phyloP scores from a whole-genome alignment of 2,329 filamentous ascomycete species.

The Aspergillus arachidicola region DNA sequence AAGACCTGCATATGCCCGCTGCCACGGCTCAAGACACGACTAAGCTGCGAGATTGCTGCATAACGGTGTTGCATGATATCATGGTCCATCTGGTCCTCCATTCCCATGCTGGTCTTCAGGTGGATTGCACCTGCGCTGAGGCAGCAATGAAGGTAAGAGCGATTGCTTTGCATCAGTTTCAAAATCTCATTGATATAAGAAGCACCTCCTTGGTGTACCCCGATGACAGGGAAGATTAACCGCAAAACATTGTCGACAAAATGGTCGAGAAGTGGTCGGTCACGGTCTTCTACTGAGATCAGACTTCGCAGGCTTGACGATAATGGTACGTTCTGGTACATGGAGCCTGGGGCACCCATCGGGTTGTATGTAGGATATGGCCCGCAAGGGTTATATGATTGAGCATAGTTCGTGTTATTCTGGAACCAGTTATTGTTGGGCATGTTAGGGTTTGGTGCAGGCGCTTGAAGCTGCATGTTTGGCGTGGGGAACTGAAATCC shows the following conservation, averaged over 20 bases:
- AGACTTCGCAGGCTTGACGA: too few relatives aligned
- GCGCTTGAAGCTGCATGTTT: too few relatives aligned
- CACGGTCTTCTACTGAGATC: too few relatives aligned
- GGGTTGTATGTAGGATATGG: too few relatives aligned
- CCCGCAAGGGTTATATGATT: too few relatives aligned
- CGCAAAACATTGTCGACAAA: constrained; percentile 85
- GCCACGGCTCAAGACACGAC: constrained; percentile 75
- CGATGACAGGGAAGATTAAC: constrained; percentile 28
- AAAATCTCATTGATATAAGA: constrained; percentile 1
- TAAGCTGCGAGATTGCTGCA: constrained; percentile 81
- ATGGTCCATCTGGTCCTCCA: constrained; percentile 16
- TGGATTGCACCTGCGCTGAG: constrained; percentile 90
- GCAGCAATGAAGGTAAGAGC: constrained; percentile 90
- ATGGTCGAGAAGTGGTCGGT: constrained; percentile 63
- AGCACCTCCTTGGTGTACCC: background rate
- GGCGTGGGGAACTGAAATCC: too few relatives aligned
- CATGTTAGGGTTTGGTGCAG: too few relatives aligned
- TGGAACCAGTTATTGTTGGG: too few relatives aligned
- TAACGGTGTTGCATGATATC: constrained; percentile 74
- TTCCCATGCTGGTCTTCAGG: constrained; percentile 67
- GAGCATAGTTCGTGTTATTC: too few relatives aligned
- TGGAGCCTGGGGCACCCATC: too few relatives aligned
- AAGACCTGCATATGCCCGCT: constrained; percentile 82
- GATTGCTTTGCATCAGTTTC: constrained; percentile 57
- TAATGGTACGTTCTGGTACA: too few relatives aligned